These are phyloP conservation scores for Ceratobasidium sp. DNA, from an alignment of 1,284 basidiomycete genomes.

Conservation along the genomic window DNA sequence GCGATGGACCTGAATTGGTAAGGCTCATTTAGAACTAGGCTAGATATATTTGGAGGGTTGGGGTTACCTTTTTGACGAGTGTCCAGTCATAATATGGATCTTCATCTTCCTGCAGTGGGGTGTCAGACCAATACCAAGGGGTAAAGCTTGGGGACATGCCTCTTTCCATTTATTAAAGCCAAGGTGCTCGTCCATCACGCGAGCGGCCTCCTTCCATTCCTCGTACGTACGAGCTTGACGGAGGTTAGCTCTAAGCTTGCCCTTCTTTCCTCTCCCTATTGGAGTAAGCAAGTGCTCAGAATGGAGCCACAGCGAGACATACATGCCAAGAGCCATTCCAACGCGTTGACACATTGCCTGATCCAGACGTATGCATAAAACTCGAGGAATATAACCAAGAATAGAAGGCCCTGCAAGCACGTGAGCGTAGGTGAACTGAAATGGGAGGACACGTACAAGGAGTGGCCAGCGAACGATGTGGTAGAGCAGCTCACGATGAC, in stretches of 20 bases:
- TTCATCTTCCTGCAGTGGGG: constrained; percentile 60
- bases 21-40: neutral
- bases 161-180: constrained; percentile 90
- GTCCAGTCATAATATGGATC: constrained; percentile 91
- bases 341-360: constrained; percentile 90
- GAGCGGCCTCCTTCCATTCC: constrained; percentile 67
- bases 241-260: constrained; percentile 74
- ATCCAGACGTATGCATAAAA: constrained; percentile 86
- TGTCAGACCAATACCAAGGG: neutral
- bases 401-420: constrained; percentile 71
- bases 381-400: constrained; percentile 83
- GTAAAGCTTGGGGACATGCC: constrained; percentile 46
- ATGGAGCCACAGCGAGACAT: constrained; percentile 47
- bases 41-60: neutral
- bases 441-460: constrained; percentile 61
- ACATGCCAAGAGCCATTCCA: constrained; percentile 92
- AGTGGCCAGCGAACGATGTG: constrained; percentile 88
- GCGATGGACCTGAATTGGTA: constrained; percentile 60
- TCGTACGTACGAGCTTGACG: constrained; percentile 76
- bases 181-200: constrained; percentile 80
- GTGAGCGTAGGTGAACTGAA: neutral
- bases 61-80: constrained; percentile 72
- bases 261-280: constrained; percentile 85
- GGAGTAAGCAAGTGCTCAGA: neutral
- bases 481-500: constrained; percentile 75